Base-by-base conservation (phyloP, 148 eudicot species). In the Chenopodium album region DNA sequence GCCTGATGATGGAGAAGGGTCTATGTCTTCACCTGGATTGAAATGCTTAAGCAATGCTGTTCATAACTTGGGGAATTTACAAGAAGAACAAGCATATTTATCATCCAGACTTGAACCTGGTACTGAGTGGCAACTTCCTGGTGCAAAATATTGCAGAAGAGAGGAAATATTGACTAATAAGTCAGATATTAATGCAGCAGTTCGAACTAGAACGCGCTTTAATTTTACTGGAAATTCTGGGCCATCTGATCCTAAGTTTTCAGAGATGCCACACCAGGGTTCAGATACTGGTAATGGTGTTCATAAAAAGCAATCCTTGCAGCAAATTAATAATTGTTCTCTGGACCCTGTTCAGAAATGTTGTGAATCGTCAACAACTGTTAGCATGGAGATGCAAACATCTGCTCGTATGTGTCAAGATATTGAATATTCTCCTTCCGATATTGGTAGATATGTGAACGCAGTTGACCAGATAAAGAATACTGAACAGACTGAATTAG, bases 91-190 rank as follows among this genome's bases (percentile, higher is more conserved):
- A 60, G 78, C 81, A 65, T 4, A 41, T 62, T n/a, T 67, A 7
- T 78, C 82, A 64, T 76, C 71, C 46, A 77, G 70, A 78, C 76
- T 76, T 47, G 78, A 78, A 72, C 76, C 82, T 84, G 86, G 70
- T 71, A 72, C 60, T 48, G 71, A n/a, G 46, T 78, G 34, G 54
- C 77, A 71, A 75, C 44, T n/a, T 84, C 68, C 80, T 78, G 79
- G 82, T 74, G 54, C 70, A 78, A 80, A 70, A 80, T 77, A 76
- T 74, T 67, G 17, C 65, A 71, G 74, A 79, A 79, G 70, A 75
- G 85, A 78, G 67, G 81, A 79, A 71, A 68, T 68, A 76, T 44
- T 56, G 64, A 60, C 71, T 56, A 59, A 74, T 75, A 66, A 52
- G 71, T 73, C 69, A 52, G 65, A 78, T 85, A 76, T 59, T 16